These are phyloP conservation scores for Quambalaria eucalypti DNA, from an alignment of 1,284 basidiomycete species.

Conservation along the genomic window DNA sequence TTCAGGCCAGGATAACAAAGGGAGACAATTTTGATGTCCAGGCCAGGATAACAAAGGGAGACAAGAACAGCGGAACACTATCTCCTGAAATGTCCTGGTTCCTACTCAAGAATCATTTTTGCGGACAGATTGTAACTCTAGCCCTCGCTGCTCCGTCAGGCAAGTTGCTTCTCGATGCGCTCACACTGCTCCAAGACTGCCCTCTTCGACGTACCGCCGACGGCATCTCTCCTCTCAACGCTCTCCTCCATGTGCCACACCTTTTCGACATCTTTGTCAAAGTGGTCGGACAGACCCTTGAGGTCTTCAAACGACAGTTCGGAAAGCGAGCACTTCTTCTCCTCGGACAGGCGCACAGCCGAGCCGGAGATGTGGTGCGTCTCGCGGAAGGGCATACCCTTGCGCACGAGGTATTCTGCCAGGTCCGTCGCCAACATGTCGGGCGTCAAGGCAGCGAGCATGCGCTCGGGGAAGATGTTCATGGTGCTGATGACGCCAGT, in stretches of 20 bases:
- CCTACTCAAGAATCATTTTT: too few species aligned
- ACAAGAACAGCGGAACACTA: too few species aligned
- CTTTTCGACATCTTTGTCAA: slow-evolving; percentile 64
- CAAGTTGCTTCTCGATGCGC: slow-evolving; percentile 20
- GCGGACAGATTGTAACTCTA: neutral
- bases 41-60: too few species aligned
- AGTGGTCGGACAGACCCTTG: slow-evolving; percentile 65
- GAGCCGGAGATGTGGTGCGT: slow-evolving; percentile 96
- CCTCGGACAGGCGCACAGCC: slow-evolving; percentile 85
- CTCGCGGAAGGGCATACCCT: slow-evolving; percentile 91
- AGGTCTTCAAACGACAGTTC: slow-evolving; percentile 72
- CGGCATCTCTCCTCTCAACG: slow-evolving; percentile 85
- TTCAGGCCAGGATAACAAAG: too few species aligned
- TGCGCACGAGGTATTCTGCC: slow-evolving; percentile 93
- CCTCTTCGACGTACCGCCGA: slow-evolving; percentile 76
- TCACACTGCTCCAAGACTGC: slow-evolving; percentile 70
- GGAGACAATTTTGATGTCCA: too few species aligned
- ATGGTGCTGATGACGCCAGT: slow-evolving; percentile 87
- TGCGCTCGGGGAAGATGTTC: slow-evolving; percentile 78
- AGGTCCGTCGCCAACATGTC: slow-evolving; percentile 95
- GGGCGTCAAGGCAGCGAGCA: slow-evolving; percentile 81
- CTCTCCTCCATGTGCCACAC: slow-evolving; percentile 51
- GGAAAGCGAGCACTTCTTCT: slow-evolving; percentile 67
- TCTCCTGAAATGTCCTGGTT: too few species aligned
- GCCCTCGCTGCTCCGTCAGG: neutral